Base-by-base conservation (phyloP, 345 rosid genomes). In the Capsella bursapastoris region DNA sequence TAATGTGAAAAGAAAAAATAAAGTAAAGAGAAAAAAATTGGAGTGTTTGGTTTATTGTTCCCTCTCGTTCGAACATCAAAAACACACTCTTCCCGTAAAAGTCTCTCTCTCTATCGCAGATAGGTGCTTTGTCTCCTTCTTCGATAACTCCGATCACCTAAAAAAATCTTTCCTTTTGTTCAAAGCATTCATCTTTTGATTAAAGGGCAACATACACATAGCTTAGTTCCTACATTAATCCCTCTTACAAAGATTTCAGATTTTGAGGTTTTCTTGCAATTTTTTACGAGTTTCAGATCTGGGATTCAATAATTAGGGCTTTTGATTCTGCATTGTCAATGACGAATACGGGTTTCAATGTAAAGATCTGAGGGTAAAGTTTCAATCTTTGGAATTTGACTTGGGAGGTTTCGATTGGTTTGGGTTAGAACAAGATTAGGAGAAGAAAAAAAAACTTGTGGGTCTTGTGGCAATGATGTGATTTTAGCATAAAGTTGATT, bases 61-160 rank as follows among this genome's bases (percentile, higher is more conserved):
- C 79, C 76, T 77, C 72, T 57, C 68, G 25, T 49, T 57, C 56
- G 67, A 77, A 77, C 76, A 70, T 48, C 32, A 63, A 70, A 70
- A 14, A 56, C 72, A 51, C 71, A 70, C 80, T 64, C 80, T 70
- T 56, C 80, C 80, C 75, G 70, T 76, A 70, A 76, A 76, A 76
- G 71, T 25, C 71, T 77, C 80, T 71, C 75, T 70, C 72, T 57
- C 67, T 57, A 35, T 77, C 75, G 32, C 62, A 64, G 72, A 65
- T 78, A 43, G 81, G 73, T 78, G 77, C 58, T 71, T 58, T 52
- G 81, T 71, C 77, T 60, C 49, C 77, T 71, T 77, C 76, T 77
- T 78, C 81, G 73, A 71, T 78, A 4, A 58, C 73, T 78, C 69
- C 77, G 72, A 72, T 78, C 74, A 77, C 77, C 77, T 77, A 40